Evolutionary conservation across 1,284 basidiomycete genomes (phyloP), one percentile per base, ranked within the genome.

Genomic region (Leucoagaricus sp.): DNA sequence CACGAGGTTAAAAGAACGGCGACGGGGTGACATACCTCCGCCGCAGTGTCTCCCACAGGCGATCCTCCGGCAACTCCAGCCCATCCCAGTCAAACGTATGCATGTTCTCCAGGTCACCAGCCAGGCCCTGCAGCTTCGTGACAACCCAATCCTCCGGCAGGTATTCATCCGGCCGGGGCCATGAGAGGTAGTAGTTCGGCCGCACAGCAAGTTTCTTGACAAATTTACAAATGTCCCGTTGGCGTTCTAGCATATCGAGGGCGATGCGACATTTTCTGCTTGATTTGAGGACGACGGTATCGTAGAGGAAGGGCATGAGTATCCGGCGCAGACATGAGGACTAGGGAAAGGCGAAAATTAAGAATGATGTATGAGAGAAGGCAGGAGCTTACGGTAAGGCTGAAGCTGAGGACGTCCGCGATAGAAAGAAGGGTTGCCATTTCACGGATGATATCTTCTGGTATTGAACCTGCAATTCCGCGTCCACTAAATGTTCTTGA

Each of bases 31-130:
- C 75, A 38, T 54, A 78, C 75, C 64, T 69, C 21, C 61, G 58
- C 52, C 70, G 68, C 31, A 79, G 64, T 1, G 68, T 66, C 10
- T 64, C 65, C 78, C 77, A 79, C 34, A 80, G 63, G 8, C 48
- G 53, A 63, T 78, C 74, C n/a, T 49, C 38, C 4, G 77, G 76
- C 58, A 77, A 63, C 64, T 80, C 78, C 19, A 74, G 63, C 19
- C 77, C 78, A 62, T 78, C 77, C 78, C 78, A 80, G 58, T 79
- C 77, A 59, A 80, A 77, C 0, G 73, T 75, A 25, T 73, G 67
- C 61, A 80, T 58, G 34, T 58, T 49, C 17, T 42, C 65, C 44
- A 77, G 61, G 33, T 61, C 56, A 19, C 58, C 61, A 6, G 75
- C 72, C 12, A 78, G 64, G 2, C 54, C 42, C 21, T 63, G 62